These are phyloP conservation scores for Calonectria montana DNA, from an alignment of 2,329 filamentous ascomycete genomes.

Conservation along the genomic window DNA sequence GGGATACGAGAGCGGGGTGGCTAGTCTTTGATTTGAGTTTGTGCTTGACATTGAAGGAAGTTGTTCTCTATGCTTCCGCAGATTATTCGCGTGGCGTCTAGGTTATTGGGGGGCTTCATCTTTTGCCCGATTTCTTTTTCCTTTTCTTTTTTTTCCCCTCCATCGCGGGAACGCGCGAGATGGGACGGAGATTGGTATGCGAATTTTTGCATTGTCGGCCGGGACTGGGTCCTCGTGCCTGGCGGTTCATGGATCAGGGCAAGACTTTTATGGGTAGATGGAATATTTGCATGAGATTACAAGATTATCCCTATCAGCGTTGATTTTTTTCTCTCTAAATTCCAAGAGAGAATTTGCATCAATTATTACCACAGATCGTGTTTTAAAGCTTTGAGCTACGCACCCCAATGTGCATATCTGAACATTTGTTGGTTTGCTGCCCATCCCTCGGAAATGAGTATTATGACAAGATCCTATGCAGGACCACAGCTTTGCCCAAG, in stretches of 20 bases:
- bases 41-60: background rate
- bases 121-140: background rate
- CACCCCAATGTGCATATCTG: too few relatives aligned
- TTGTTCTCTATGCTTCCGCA: background rate
- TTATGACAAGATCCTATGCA: too few relatives aligned
- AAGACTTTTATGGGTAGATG: conserved; percentile 16
- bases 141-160: background rate
- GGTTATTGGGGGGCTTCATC: background rate
- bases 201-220: conserved; percentile 4
- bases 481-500: too few relatives aligned
- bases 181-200: background rate
- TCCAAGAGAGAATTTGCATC: conserved; percentile 4
- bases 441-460: too few relatives aligned
- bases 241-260: background rate
- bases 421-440: too few relatives aligned
- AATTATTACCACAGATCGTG: too few relatives aligned
- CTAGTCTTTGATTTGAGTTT: conserved; percentile 4
- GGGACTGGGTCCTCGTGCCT: conserved; percentile 15
- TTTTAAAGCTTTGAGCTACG: too few relatives aligned
- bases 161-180: background rate
- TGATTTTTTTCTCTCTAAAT: background rate
- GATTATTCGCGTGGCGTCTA: conserved; percentile 18
- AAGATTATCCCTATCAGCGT: conserved; percentile 7
- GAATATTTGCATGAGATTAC: conserved; percentile 1
- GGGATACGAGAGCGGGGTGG: conserved; percentile 20